Evolutionary conservation across 495 filamentous ascomycete genomes (phyloP), one percentile per base, ranked within the genome.

Genomic region (Cercophora scortea): DNA sequence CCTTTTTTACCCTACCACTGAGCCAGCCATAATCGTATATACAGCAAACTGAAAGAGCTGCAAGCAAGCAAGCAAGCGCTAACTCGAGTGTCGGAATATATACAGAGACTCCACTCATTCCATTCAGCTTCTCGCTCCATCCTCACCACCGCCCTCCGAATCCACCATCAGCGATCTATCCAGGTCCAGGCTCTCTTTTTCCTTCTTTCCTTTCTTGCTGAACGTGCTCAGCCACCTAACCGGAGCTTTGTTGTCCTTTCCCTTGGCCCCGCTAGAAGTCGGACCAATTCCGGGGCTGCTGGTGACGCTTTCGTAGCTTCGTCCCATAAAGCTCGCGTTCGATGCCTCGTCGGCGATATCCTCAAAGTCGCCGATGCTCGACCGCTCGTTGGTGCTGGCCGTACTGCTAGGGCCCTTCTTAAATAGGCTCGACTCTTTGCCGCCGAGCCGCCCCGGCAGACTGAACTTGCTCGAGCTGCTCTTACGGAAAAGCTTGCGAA

Each of bases 401-500:
- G 68, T 66, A 60, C 73, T 78, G 57, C 73, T 68, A 7, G 74
- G 70, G 3, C 77, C 79, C 53, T 84, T 85, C 65, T 85, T 87
- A 40, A 76, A 83, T 47, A 84, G 79, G 6, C 82, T 63, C 15
- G 78, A 73, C 18, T 78, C 80, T 50, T 85, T 82, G 46, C 81
- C 79, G 56, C 87, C 84, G 12, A 77, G 56, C 11, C 72, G 71
- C 56, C 84, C 87, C 6, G 85, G 79, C 18, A 83, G 68, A 60
- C 82, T 85, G 68, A 90, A 90, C 66, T 90, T 91, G 64, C 84
- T 80, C 16, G 86, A 87, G 67, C 84, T 88, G 50, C 86, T 80
- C 62, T 91, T 91, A 45, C 87, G 83, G 18, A 87, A 84, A 53
- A 91, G 79, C 61, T 88, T 86, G 53, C 83, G 78, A 40, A 89